Base-by-base conservation (phyloP, 805 yeast species). In the Pichia membranifaciens region DNA sequence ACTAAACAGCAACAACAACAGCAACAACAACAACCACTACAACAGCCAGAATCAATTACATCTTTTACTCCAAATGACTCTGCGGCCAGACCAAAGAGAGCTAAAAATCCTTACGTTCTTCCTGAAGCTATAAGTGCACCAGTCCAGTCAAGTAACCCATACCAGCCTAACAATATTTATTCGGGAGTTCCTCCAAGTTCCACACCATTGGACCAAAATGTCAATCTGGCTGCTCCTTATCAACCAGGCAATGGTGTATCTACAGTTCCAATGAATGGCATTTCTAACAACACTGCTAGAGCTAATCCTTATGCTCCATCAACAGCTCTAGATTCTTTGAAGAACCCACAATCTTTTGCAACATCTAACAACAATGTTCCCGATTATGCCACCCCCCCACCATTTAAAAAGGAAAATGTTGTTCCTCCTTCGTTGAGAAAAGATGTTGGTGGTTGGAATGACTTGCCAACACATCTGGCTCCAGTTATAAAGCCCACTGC, bases 401-500 rank as follows among this genome's bases (percentile, higher is more conserved):
- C 33, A 17, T 13, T 22, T 2, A 36, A 15, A 51, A 55, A 51
- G 40, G 47, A 33, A 43, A 41, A 23, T 33, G 31, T 38, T 12
- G 13, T 21, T 9, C 60, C 61, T 20, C 52, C 61, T 10, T 64
- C 60, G 22, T 55, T 53, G 50, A 74, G 72, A 48, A 65, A 64
- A 45, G 78, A 78, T 38, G 76, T 76, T 34, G 86, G 81, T 34
- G 87, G 87, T 3, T 82, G 88, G 87, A 82, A 81, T 56, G 87
- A 81, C 58, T 66, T 82, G 51, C 87, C 88, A 43, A 72, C 76
- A 10, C 66, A 72, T 25, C 41, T 66, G 48, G 57, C 62, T 17
- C 51, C 65, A 9, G 54, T 63, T 25, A 54, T 47, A 4, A 51
- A 51, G 21, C 21, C 44, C 13, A 42, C 51, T 3, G 47, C 55